Evolutionary conservation across 2,329 filamentous ascomycete species (phyloP).

Genomic region (Lachnellula occidentalis): DNA sequence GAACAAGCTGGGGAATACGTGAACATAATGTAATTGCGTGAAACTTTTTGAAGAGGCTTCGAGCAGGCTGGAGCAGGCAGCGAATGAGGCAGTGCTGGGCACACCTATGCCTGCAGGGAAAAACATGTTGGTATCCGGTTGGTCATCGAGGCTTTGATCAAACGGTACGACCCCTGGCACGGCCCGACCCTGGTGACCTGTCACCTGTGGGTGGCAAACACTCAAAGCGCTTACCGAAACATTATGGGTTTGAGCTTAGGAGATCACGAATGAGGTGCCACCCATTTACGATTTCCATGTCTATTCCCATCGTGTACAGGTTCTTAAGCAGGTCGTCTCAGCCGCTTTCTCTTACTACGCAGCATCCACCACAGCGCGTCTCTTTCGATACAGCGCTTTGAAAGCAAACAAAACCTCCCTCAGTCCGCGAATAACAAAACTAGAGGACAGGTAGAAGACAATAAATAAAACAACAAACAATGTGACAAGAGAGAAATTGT

Average conservation of each 20-base stretch:
- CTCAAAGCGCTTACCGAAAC: not conserved
- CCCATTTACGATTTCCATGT: not conserved
- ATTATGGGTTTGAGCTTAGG: not conserved
- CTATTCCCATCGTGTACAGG: no score
- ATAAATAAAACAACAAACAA: not conserved
- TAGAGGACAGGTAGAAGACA: not conserved
- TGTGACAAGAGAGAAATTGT: not conserved
- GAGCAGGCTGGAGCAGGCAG: not conserved
- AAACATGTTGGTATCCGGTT: not conserved
- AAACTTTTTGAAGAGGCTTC: no score
- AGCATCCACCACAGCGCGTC: not conserved
- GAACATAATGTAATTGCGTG: no score
- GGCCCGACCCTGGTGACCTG: no score
- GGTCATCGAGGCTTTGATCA: no score
- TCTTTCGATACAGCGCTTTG: not conserved
- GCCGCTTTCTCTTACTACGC: not conserved
- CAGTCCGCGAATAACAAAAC: not conserved
- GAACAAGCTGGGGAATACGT: no score
- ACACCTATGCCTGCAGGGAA: not conserved
- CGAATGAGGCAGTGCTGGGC: not conserved
- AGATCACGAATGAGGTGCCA: no score
- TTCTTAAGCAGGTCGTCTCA: not conserved
- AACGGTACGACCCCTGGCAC: no score
- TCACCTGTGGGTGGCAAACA: not conserved
- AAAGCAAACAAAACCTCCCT: not conserved